A percentile compares a stretch with the other conserved stretches of the same genome.
Conservation (phyloP, 345 rosid species). For the Arabis alpina region DNA sequence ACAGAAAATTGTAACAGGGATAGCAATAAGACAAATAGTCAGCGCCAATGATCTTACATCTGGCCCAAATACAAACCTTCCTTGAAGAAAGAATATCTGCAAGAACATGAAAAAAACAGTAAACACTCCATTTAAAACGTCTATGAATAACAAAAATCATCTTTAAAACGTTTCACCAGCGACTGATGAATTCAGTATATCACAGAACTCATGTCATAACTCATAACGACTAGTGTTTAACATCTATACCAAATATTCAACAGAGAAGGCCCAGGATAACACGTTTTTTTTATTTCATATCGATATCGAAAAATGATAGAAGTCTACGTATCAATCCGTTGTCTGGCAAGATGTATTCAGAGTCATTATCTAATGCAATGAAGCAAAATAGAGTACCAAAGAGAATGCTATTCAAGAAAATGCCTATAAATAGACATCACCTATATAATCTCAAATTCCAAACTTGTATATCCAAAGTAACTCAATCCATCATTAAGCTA, state of each 20-base stretch:
- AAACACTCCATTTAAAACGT: neutral
- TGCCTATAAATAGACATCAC: slow-evolving; percentile 12
- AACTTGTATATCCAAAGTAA: slow-evolving; percentile 11
- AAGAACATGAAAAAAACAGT: slow-evolving; percentile 12
- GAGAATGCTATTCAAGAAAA: neutral
- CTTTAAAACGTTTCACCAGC: neutral
- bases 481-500: slow-evolving; percentile 22
- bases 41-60: slow-evolving; percentile 90
- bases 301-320: neutral
- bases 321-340: neutral
- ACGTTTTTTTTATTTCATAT: neutral
- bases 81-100: slow-evolving; percentile 89
- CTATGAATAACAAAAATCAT: neutral
- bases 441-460: slow-evolving; percentile 21
- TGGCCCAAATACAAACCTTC: slow-evolving; percentile 97
- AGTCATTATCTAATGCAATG: neutral
- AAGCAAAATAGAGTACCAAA: neutral
- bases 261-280: neutral
- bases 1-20: slow-evolving; percentile 80
- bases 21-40: slow-evolving; percentile 82
- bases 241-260: neutral
- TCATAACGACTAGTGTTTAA: slow-evolving; percentile 8
- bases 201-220: neutral
- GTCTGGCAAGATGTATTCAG: neutral
- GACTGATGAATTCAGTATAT: neutral